Conservation (phyloP, 768 basidiomycete genomes). For the Boletus reticuloceps region DNA sequence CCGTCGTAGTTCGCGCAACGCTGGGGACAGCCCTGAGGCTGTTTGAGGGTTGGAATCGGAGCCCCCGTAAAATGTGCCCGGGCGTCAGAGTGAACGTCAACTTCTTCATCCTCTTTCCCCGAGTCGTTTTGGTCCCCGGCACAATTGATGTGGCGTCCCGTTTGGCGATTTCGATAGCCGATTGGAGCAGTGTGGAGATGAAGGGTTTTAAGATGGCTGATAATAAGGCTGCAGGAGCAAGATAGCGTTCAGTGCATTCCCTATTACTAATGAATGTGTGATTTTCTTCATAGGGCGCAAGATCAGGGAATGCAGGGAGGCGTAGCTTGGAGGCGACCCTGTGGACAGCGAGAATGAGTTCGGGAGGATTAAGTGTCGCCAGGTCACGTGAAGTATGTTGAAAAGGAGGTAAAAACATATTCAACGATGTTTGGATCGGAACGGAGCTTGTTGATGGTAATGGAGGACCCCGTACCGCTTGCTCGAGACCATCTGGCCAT, state of each 20-base stretch:
- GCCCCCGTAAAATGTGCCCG: slow-evolving; percentile 39
- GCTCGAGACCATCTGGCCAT: slow-evolving; percentile 18
- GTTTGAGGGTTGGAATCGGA: slow-evolving; percentile 17
- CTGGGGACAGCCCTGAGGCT: background rate
- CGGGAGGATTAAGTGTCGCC: slow-evolving; percentile 19
- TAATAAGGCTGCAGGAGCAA: slow-evolving; percentile 40
- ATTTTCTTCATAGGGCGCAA: slow-evolving; percentile 6
- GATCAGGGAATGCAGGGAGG: slow-evolving; percentile 21
- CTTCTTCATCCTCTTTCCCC: slow-evolving; percentile 24
- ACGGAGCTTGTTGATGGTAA: background rate
- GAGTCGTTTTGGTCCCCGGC: slow-evolving; percentile 15
- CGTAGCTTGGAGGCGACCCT: slow-evolving; percentile 14
- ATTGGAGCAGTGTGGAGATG: slow-evolving; percentile 32
- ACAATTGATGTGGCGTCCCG: slow-evolving; percentile 28
- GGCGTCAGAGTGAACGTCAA: slow-evolving; percentile 35
- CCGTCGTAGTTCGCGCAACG: background rate
- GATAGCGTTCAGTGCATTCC: slow-evolving; percentile 18
- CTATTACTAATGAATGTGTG: slow-evolving; percentile 8
- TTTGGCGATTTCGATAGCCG: slow-evolving; percentile 33
- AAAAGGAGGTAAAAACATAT: slow-evolving; percentile 3
- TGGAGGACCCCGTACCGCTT: slow-evolving; percentile 8
- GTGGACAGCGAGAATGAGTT: slow-evolving; percentile 31
- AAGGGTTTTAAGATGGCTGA: slow-evolving; percentile 32
- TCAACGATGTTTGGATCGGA: slow-evolving; percentile 1
- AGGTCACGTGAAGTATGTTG: slow-evolving; percentile 25